phyloP scores from a whole-genome alignment of 495 filamentous ascomycete genomes.

The Trichoderma erinaceum region DNA sequence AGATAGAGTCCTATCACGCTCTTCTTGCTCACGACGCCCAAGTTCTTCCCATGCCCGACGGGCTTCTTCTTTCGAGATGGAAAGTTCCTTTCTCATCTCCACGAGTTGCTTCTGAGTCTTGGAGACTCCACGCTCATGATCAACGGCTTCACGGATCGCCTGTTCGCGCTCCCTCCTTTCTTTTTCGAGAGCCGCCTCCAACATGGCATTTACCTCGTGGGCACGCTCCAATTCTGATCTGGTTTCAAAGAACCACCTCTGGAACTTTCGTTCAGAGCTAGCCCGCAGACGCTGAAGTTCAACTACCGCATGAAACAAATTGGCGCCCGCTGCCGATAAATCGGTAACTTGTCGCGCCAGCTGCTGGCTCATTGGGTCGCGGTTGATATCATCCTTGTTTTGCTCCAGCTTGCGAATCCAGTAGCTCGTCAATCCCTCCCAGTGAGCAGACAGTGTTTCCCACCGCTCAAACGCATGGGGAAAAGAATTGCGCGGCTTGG shows the following conservation, averaged over 20 bases:
- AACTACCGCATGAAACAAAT: conserved; percentile 95
- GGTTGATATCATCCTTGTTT: conserved; percentile 74
- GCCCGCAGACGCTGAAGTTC: conserved; percentile 94
- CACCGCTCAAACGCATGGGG: conserved; percentile 97
- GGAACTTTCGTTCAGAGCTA: conserved; percentile 94
- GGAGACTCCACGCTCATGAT: conserved; percentile 57
- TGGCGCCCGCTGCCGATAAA: conserved; percentile 90
- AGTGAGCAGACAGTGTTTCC: conserved; percentile 94
- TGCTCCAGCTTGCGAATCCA: conserved; percentile 92
- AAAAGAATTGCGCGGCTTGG: conserved; percentile 52
- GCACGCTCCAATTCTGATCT: conserved; percentile 78
- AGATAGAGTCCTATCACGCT: conserved; percentile 80
- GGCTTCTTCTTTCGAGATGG: conserved; percentile 94
- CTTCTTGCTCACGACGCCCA: conserved; percentile 87
- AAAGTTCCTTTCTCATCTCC: conserved; percentile 84
- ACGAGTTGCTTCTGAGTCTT: conserved; percentile 67
- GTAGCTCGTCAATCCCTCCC: conserved; percentile 95
- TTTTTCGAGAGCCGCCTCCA: conserved; percentile 63
- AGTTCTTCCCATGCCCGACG: conserved; percentile 96
- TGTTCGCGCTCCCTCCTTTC: conserved; percentile 67
- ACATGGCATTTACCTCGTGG: conserved; percentile 75
- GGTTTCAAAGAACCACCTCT: conserved; percentile 97
- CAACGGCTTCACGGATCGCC: conserved; percentile 54
- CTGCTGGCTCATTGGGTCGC: conserved; percentile 77
- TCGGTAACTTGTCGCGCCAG: conserved; percentile 92